These are phyloP conservation scores for Phytophthora ramorum DNA, from an alignment of 352 stramenopile genomes.

Conservation along the genomic window DNA sequence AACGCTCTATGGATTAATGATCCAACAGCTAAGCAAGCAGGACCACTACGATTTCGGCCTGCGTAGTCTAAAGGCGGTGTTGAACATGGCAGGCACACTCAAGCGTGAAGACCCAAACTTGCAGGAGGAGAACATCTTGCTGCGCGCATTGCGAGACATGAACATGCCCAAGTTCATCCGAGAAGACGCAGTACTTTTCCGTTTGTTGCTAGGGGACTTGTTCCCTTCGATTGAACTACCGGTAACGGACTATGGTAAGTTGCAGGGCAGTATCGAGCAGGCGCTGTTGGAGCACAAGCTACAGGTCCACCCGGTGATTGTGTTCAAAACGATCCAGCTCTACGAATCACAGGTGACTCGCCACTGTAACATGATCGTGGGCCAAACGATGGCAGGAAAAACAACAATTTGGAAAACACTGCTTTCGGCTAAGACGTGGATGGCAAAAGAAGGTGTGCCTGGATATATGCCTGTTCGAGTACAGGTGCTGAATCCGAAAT, in stretches of 20 bases:
- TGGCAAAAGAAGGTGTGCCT: slow-evolving; percentile 75
- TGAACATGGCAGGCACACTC: slow-evolving; percentile 86
- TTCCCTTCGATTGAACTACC: slow-evolving; percentile 91
- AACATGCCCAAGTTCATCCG: slow-evolving; percentile 96
- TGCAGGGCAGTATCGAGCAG: slow-evolving; percentile 90
- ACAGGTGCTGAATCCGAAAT: slow-evolving; percentile 91
- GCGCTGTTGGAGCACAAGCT: slow-evolving; percentile 86
- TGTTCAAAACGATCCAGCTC: slow-evolving; percentile 96
- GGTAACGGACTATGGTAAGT: slow-evolving; percentile 91
- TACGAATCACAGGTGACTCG: slow-evolving; percentile 95
- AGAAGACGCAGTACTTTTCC: slow-evolving; percentile 94
- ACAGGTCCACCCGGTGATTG: slow-evolving; percentile 90
- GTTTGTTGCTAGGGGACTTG: slow-evolving; percentile 88
- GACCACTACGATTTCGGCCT: slow-evolving; percentile 91
- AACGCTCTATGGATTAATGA: slow-evolving; percentile 88
- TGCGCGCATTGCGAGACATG: slow-evolving; percentile 95
- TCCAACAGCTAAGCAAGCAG: slow-evolving; percentile 89
- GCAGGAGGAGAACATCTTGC: slow-evolving; percentile 96
- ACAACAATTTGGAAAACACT: slow-evolving; percentile 90
- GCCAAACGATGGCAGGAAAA: slow-evolving; percentile 91
- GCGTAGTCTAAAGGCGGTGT: slow-evolving; percentile 82
- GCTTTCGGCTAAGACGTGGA: slow-evolving; percentile 69
- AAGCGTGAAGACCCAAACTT: slow-evolving; percentile 97
- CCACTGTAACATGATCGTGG: slow-evolving; percentile 95
- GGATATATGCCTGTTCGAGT: slow-evolving; percentile 88